These are phyloP conservation scores for Gilbertella persicaria DNA, from an alignment of 371 early-diverging fungal genomes.

Conservation along the genomic window DNA sequence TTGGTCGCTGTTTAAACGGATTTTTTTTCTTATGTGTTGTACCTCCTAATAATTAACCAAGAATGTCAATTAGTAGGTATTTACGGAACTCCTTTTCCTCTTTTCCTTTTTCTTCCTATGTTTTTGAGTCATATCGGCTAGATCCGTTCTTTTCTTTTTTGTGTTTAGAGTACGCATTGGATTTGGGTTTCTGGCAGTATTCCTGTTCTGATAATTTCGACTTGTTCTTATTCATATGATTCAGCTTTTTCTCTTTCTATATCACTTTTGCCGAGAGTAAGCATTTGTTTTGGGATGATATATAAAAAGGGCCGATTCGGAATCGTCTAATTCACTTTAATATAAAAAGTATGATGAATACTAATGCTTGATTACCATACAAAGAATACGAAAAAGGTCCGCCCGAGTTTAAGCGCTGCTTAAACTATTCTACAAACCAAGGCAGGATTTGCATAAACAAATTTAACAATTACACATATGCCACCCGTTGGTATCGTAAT, in stretches of 20 bases:
- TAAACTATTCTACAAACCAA: background rate
- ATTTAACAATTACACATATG: background rate
- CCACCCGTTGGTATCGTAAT: background rate
- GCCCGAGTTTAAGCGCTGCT: background rate
- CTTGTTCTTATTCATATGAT: too few relatives aligned
- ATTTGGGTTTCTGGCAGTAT: too few relatives aligned
- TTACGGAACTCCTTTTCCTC: background rate
- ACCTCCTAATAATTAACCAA: too few relatives aligned
- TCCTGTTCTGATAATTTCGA: too few relatives aligned
- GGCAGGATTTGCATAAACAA: background rate
- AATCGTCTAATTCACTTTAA: background rate
- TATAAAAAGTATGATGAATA: background rate
- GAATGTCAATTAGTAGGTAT: background rate
- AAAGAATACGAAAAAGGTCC: background rate
- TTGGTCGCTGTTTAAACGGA: too few relatives aligned
- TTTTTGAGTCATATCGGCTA: too few relatives aligned
- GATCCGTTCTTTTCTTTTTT: too few relatives aligned
- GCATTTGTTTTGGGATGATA: too few relatives aligned
- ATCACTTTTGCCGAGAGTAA: too few relatives aligned
- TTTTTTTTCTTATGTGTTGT: background rate
- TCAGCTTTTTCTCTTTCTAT: too few relatives aligned
- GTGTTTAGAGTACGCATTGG: too few relatives aligned
- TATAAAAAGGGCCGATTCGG: background rate
- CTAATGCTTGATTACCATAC: background rate
- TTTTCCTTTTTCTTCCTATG: background rate